Evolutionary conservation across 306 rosid genomes (phyloP).

Genomic region (Ormosia emarginata): DNA sequence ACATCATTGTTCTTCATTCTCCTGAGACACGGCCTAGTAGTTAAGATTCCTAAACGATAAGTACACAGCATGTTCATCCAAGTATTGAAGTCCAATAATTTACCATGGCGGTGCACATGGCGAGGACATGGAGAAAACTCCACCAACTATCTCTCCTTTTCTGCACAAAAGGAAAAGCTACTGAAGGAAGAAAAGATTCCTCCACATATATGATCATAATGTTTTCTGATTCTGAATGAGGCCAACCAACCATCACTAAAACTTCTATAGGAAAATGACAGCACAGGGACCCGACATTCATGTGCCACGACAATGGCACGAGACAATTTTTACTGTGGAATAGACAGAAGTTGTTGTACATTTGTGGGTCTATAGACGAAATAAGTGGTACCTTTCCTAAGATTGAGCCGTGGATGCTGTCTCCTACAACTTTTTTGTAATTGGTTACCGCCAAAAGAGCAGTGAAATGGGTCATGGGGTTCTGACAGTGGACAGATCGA

Average conservation of each 20-base stretch:
- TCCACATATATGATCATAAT: conserved; percentile 24
- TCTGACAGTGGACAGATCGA: conserved; percentile 32
- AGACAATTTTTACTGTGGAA: conserved; percentile 36
- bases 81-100: conserved; percentile 29
- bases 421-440: conserved; percentile 30
- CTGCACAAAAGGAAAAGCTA: conserved; percentile 2
- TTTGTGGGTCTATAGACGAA: conserved; percentile 44
- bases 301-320: conserved; percentile 38
- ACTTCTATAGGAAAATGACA: conserved; percentile 6
- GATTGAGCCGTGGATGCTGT: conserved; percentile 55
- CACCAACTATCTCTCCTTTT: conserved; percentile 16
- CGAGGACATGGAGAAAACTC: conserved; percentile 44
- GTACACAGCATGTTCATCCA: conserved; percentile 12
- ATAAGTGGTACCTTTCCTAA: conserved; percentile 36
- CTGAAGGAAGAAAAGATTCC: not conserved
- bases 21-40: not conserved
- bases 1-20: not conserved
- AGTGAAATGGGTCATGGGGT: conserved; percentile 36
- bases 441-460: conserved; percentile 31
- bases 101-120: conserved; percentile 42
- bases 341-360: conserved; percentile 20
- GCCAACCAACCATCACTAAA: conserved; percentile 24
- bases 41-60: conserved; percentile 35
- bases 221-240: conserved; percentile 19
- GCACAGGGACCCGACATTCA: conserved; percentile 33